Evolutionary conservation across 202 grass and related monocot species (phyloP).

Genomic region (Panicum virgatum): DNA sequence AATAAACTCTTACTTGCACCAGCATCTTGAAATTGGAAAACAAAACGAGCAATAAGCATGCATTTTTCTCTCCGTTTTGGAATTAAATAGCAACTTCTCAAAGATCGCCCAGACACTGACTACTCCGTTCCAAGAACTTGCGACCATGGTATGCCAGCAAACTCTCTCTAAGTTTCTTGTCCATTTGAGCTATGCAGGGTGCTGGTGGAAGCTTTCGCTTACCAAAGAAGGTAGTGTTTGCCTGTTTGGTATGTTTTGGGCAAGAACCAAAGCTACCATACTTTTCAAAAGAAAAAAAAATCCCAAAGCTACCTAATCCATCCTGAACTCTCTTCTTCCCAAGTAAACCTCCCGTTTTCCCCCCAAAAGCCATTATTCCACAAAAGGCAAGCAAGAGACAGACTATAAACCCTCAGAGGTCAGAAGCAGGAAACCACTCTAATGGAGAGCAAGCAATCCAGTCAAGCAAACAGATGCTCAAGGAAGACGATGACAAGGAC

Average conservation of each 20-base stretch:
- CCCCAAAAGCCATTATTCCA: not conserved
- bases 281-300: too few relatives aligned
- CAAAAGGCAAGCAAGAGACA: constrained; percentile 10
- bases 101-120: not conserved
- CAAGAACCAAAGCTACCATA: not conserved
- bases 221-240: not conserved
- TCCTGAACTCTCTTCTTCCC: not conserved
- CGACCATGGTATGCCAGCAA: not conserved
- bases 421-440: not conserved
- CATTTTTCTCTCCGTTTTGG: not conserved
- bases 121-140: not conserved
- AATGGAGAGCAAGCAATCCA: constrained; percentile 11
- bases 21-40: not conserved
- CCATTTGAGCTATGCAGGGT: constrained; percentile 10
- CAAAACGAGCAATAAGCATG: not conserved
- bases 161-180: not conserved
- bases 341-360: not conserved
- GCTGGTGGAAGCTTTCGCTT: not conserved
- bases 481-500: not conserved
- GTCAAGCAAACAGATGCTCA: constrained; percentile 1
- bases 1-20: not conserved
- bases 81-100: constrained; percentile 1
- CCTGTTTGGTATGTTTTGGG: not conserved
- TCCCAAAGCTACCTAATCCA: not conserved
- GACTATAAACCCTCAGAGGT: not conserved